Base-by-base conservation (phyloP, 2,329 filamentous ascomycete species). In the Fonsecaea pedrosoi region DNA sequence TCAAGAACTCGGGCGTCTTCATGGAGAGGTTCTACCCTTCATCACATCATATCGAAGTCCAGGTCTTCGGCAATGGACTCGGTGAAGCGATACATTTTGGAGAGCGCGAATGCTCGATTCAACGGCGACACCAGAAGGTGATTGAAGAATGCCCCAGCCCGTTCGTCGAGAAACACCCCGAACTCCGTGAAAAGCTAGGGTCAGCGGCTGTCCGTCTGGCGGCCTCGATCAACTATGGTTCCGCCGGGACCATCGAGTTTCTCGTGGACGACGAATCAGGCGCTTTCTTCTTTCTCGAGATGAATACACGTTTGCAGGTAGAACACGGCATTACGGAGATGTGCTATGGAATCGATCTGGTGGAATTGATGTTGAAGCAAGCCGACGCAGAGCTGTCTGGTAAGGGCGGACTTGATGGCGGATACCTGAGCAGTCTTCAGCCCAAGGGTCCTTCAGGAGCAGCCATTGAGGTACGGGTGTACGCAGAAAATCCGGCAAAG, bases 141-240 rank as follows among this genome's bases (percentile, higher is more conserved):
- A 85, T 97, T 25, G 93, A 97, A 77, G 93, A 97, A 78, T 93
- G 90, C 2, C 93, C 93, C 0, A 92, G 91, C 13, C 92, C 92
- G 0, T 89, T 89, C 66, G 80, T 87, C 0, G 77, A 79, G 57
- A 79, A 74, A 50, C 78, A 83, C 61, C 76, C 77, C 82, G 87
- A 77, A 84, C 88, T 87, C 82, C 89, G 74, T 77, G 86, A 80
- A 84, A 87, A 77, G 85, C 86, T 87, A 12, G 78, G 81, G 0
- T 88, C 89, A 2, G 84, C 90, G 12, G 92, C 93, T 3, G 90
- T 96, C 4, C 86, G 87, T n/a, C 79, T 87, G 18, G 84, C 84
- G 0, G 81, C 83, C 70, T 82, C 81, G 0, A 81, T 86, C 65
- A 79, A 80, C 2, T 97, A 97, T 74, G 90, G 90, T n/a, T 92